Evolutionary conservation across 441 rosid species (phyloP).

Genomic region (Adansonia grandidieri): DNA sequence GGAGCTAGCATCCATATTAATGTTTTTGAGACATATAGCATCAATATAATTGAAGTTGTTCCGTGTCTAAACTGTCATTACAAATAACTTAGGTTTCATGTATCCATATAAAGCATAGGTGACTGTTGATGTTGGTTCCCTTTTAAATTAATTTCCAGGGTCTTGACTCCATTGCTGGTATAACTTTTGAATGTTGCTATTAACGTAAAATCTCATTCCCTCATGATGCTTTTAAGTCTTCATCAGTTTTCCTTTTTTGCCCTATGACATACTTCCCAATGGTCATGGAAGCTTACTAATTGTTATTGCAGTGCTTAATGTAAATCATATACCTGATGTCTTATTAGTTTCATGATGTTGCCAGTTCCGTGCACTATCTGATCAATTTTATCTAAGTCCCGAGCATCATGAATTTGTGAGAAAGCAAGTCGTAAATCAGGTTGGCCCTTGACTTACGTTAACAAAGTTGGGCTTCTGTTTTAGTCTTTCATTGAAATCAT

Average conservation of each 20-base stretch:
- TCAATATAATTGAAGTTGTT: not conserved
- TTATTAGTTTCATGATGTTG: constrained; percentile 34
- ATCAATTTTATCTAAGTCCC: constrained; percentile 50
- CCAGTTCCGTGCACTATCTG: constrained; percentile 60
- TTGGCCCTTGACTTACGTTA: constrained; percentile 25
- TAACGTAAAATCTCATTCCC: not conserved
- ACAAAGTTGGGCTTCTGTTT: constrained; percentile 2
- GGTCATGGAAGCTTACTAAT: constrained; percentile 10
- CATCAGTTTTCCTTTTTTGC: not conserved
- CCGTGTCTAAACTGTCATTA: not conserved
- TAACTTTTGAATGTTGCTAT: constrained; percentile 1
- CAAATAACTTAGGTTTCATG: not conserved
- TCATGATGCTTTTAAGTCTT: constrained; percentile 5
- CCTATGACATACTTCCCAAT: not conserved
- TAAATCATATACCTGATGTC: constrained; percentile 15
- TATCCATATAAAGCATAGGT: not conserved
- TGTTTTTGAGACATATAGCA: not conserved
- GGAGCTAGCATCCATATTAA: not conserved
- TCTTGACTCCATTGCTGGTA: not conserved
- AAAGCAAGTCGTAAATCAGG: constrained; percentile 52
- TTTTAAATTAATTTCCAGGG: not conserved
- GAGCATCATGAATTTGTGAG: constrained; percentile 59
- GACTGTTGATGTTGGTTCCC: not conserved
- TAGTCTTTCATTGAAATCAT: constrained; percentile 1
- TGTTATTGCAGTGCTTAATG: constrained; percentile 26